Conservation (phyloP, 176 grass and related monocot species). For the Oryza meyeriana region DNA sequence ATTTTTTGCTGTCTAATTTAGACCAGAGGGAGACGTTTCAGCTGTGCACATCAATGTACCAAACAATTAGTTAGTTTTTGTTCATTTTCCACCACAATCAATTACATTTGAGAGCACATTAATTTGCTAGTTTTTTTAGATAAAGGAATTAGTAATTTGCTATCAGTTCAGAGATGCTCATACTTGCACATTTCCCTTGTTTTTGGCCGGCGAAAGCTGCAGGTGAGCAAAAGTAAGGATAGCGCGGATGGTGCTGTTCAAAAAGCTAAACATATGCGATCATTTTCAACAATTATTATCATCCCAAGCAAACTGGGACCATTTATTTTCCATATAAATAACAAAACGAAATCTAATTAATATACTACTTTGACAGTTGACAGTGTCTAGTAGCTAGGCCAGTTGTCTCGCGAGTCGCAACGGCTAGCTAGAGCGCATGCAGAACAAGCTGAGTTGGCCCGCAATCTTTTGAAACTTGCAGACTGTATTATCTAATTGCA, state of each 20-base stretch:
- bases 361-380: too few relatives aligned
- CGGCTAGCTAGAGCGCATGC: background rate
- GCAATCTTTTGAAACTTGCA: constrained; percentile 16
- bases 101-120: too few relatives aligned
- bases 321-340: too few relatives aligned
- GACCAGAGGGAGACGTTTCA: too few relatives aligned
- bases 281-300: background rate
- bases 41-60: too few relatives aligned
- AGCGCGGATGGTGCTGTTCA: background rate
- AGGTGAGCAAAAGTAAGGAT: background rate
- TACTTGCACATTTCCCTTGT: background rate
- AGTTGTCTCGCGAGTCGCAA: background rate
- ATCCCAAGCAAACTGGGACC: background rate
- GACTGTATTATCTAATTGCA: background rate
- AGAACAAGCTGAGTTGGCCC: background rate
- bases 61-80: too few relatives aligned
- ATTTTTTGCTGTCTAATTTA: too few relatives aligned
- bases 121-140: too few relatives aligned
- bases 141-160: too few relatives aligned
- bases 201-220: background rate
- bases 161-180: background rate
- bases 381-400: background rate
- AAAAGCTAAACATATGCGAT: background rate
- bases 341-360: too few relatives aligned
- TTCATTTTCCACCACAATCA: too few relatives aligned